Conservation (phyloP, 179 eudicot genomes). For the Patellifolia procumbens region DNA sequence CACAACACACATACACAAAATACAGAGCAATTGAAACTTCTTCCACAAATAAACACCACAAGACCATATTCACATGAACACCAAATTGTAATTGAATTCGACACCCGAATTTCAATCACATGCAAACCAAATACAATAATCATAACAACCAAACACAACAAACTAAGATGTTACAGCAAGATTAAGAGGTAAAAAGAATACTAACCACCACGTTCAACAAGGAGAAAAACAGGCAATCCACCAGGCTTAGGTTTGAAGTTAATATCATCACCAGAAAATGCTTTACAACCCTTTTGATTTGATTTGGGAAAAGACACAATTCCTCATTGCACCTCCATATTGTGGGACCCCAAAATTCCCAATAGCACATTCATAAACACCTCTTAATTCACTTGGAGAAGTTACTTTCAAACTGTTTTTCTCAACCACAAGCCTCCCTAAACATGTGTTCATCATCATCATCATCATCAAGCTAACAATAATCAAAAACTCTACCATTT, state of each 20-base stretch:
- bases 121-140: slow-evolving; percentile 24
- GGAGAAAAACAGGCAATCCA: slow-evolving; percentile 77
- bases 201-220: slow-evolving; percentile 88
- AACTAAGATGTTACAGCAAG: neutral
- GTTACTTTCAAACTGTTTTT: slow-evolving; percentile 81
- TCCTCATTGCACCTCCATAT: slow-evolving; percentile 91
- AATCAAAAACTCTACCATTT: slow-evolving; percentile 33
- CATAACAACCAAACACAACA: neutral
- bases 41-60: no score
- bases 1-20: neutral
- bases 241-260: slow-evolving; percentile 72
- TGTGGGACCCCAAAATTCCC: slow-evolving; percentile 98
- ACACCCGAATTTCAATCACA: slow-evolving; percentile 10
- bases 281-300: slow-evolving; percentile 69
- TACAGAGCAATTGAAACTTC: neutral
- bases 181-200: slow-evolving; percentile 2
- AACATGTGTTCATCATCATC: slow-evolving; percentile 29
- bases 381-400: slow-evolving; percentile 61
- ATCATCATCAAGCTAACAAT: slow-evolving; percentile 33
- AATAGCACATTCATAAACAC: slow-evolving; percentile 81
- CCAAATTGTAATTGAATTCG: neutral
- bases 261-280: slow-evolving; percentile 52
- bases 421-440: slow-evolving; percentile 89
- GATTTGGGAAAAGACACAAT: slow-evolving; percentile 70
- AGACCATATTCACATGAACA: neutral